These are phyloP conservation scores for Arctium lappa DNA, from an alignment of 129 eudicot species.

Conservation along the genomic window DNA sequence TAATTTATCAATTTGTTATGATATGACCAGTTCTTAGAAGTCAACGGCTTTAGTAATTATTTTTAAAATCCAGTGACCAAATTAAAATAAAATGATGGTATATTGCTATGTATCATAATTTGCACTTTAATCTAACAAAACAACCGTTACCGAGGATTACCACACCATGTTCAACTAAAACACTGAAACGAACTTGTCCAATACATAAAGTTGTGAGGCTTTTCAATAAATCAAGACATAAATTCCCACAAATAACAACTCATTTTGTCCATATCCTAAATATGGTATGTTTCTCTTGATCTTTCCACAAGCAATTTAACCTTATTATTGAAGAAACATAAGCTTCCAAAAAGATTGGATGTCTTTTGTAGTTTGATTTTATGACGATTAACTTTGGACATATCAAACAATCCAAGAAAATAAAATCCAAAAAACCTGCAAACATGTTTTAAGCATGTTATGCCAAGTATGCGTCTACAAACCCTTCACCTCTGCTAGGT, in stretches of 20 bases:
- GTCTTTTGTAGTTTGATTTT: not conserved
- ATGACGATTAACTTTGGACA: not conserved
- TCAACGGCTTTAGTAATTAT: no score
- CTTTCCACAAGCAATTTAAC: not conserved
- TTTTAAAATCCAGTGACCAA: not conserved
- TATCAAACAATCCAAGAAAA: not conserved
- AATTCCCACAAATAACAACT: not conserved
- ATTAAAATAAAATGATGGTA: not conserved
- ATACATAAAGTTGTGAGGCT: not conserved
- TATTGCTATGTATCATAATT: not conserved
- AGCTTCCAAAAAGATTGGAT: not conserved
- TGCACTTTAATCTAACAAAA: no score
- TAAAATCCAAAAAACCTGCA: not conserved
- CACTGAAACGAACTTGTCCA: not conserved
- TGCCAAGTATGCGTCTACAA: not conserved
- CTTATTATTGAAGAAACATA: not conserved
- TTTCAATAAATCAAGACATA: not conserved
- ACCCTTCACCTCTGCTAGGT: not conserved
- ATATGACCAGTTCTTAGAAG: not conserved
- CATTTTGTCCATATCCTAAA: not conserved
- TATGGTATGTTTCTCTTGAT: not conserved
- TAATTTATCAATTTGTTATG: not conserved
- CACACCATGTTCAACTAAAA: no score
- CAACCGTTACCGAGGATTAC: not conserved
- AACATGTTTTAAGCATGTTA: not conserved